A percentile compares a stretch with the other conserved stretches of the same genome.
Evolutionary conservation across 164 flowering plant genomes (phyloP).

Genomic region (Aristolochia contorta): DNA sequence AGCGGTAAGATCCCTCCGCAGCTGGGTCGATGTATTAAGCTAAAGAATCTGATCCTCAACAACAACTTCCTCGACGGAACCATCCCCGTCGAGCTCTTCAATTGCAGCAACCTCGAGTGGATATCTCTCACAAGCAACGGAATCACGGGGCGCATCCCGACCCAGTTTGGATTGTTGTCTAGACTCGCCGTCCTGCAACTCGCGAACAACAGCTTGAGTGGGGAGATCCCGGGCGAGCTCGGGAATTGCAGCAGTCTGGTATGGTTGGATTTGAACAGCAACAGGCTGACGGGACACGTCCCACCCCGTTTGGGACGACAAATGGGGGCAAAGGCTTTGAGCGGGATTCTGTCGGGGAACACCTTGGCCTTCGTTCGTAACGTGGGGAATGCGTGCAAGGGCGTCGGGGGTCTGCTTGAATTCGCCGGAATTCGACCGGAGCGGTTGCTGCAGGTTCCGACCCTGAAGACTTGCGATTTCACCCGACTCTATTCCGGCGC

Average conservation of each 20-base stretch:
- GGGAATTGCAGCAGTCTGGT: slow-evolving; percentile 74
- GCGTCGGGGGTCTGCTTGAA: slow-evolving; percentile 84
- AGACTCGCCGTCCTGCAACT: slow-evolving; percentile 79
- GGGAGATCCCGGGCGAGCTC: slow-evolving; percentile 59
- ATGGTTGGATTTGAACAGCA: slow-evolving; percentile 79
- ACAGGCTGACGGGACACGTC: slow-evolving; percentile 58
- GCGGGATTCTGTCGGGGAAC: slow-evolving; percentile 70
- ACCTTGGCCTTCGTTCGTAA: slow-evolving; percentile 72
- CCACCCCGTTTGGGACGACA: slow-evolving; percentile 74
- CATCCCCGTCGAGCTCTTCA: slow-evolving; percentile 56
- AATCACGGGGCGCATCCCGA: slow-evolving; percentile 53
- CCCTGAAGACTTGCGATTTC: slow-evolving; percentile 67
- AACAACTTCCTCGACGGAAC: slow-evolving; percentile 54
- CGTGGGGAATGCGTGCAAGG: slow-evolving; percentile 79
- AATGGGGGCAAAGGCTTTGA: slow-evolving; percentile 45
- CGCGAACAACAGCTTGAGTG: slow-evolving; percentile 63
- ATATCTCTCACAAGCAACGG: slow-evolving; percentile 73
- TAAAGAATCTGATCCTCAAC: slow-evolving; percentile 69
- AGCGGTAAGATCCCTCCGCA: slow-evolving; percentile 68
- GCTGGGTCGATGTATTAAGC: slow-evolving; percentile 52
- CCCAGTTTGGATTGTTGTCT: slow-evolving; percentile 42
- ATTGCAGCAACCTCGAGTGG: slow-evolving; percentile 71
- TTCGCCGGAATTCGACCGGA: slow-evolving; percentile 85
- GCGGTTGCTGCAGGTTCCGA: slow-evolving; percentile 57
- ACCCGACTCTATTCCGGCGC: slow-evolving; percentile 75